Evolutionary conservation across 2,329 filamentous ascomycete genomes (phyloP), one percentile per base, ranked within the genome.

Genomic region (Paramyrothecium sp.): DNA sequence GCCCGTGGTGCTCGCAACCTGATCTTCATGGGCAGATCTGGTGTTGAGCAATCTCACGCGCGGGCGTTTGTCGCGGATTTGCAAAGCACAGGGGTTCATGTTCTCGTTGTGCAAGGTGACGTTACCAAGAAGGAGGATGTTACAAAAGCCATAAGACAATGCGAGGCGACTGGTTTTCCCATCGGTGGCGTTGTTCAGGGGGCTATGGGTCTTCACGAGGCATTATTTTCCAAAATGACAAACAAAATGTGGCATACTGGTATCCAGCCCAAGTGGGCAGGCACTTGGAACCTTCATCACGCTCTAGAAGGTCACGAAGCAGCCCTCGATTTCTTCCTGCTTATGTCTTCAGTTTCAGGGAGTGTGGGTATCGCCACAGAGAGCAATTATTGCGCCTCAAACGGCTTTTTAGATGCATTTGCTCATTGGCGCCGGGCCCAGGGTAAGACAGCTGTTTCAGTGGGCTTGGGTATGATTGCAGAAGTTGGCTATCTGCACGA

Each of bases 101-200:
- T 38, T 10, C 16, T 16, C 16, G 33, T 38, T 38, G 33, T 38
- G 10, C 33, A 16, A 38, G 33, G 33, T 10, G 33, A 38, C 33
- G 33, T 38, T 10, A 10, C 33, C 33, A 38, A 38, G 10, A 8
- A 38, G 16, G 16, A 8, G 10, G 33, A 38, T 38, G 33, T 38
- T 16, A 38, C 8, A 38, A 8, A 10, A 10, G 33, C 33, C 33
- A 16, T 38, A 16, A 16, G 8, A 38, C 8, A 16, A 38, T 38
- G 33, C 33, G 10, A 38, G 16, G 8, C 33, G 8, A 10, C 16
- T 10, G 33, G 33, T 8, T n/a, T n/a, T n/a, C 54, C 57, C 0
- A 56, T 74, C 2, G 63, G 67, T 7, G 72, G 73, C 20, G 65
- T 73, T 2, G 56, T 74, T 3, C 70, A 75, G 19, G 70, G 68